Conservation (phyloP, 257 asterid species). For the Scutellaria galericulata region DNA sequence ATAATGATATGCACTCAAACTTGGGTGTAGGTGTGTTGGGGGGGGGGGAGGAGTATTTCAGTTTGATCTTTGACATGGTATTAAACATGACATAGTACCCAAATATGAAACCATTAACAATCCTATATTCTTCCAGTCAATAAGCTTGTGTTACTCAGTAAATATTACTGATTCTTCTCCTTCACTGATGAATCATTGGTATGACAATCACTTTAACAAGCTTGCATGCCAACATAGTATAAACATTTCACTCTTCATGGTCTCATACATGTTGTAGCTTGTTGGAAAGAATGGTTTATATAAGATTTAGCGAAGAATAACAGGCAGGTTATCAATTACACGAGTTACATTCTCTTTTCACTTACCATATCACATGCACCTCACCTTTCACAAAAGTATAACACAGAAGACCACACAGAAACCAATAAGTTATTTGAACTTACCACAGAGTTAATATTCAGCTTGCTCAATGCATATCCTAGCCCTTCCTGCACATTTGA, state of each 20-base stretch:
- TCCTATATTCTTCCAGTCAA: background rate
- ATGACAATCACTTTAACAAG: background rate
- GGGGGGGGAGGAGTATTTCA: no score
- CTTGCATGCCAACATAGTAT: background rate
- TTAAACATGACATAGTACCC: conserved; percentile 4
- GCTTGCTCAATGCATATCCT: conserved; percentile 63
- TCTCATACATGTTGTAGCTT: background rate
- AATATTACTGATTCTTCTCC: background rate
- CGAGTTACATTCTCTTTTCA: background rate
- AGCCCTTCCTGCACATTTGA: conserved; percentile 73
- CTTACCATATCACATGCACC: background rate
- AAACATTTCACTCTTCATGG: background rate
- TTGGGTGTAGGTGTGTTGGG: no score
- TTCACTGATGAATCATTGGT: background rate
- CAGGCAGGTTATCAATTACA: background rate
- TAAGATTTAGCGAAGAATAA: background rate
- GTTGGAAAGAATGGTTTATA: conserved; percentile 2
- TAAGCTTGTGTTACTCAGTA: background rate
- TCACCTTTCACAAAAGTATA: conserved; percentile 6
- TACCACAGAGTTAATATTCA: conserved; percentile 82
- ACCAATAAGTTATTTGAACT: conserved; percentile 9
- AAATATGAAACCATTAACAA: background rate
- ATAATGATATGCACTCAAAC: no score
- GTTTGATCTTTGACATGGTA: background rate
- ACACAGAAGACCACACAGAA: conserved; percentile 3